These are phyloP conservation scores for Sporobolomyces roseus DNA, from an alignment of 768 basidiomycete genomes.

Conservation along the genomic window DNA sequence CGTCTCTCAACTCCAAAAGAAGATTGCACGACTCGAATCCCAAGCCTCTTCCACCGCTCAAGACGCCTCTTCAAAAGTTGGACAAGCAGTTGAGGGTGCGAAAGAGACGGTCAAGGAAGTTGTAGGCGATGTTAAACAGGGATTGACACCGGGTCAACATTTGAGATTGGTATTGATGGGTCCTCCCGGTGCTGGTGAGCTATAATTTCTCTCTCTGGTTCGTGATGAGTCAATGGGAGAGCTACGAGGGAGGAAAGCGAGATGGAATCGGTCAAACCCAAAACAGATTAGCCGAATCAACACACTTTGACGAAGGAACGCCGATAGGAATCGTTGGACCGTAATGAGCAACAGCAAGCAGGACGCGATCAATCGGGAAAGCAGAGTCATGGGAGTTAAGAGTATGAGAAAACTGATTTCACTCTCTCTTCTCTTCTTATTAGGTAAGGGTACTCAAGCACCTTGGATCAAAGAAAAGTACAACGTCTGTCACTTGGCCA, in stretches of 20 bases:
- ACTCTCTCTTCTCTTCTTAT: conserved; percentile 2
- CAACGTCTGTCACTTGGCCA: conserved; percentile 96
- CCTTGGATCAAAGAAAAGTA: conserved; percentile 86
- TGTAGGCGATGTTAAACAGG: conserved; percentile 53
- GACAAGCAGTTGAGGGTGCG: conserved; percentile 43
- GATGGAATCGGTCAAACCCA: no score
- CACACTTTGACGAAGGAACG: no score
- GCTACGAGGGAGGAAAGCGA: no score
- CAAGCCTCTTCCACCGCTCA: conserved; percentile 50
- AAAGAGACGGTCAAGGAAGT: conserved; percentile 34
- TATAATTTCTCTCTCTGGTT: background rate
- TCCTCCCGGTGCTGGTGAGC: conserved; percentile 91
- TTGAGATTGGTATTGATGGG: conserved; percentile 88
- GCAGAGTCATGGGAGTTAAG: background rate
- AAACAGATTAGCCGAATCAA: no score
- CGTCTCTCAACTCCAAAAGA: conserved; percentile 81
- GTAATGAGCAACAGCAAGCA: no score
- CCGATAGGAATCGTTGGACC: no score
- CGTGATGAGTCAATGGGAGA: no score
- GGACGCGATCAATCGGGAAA: no score
- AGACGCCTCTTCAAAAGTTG: conserved; percentile 19
- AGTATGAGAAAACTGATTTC: background rate
- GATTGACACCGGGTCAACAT: conserved; percentile 56
- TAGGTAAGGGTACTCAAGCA: conserved; percentile 98
- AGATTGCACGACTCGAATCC: conserved; percentile 74